A percentile compares a stretch with the other conserved stretches of the same genome.
phyloP scores from a whole-genome alignment of 1,139 yeast genomes.

The Suhomyces bokatorum region DNA sequence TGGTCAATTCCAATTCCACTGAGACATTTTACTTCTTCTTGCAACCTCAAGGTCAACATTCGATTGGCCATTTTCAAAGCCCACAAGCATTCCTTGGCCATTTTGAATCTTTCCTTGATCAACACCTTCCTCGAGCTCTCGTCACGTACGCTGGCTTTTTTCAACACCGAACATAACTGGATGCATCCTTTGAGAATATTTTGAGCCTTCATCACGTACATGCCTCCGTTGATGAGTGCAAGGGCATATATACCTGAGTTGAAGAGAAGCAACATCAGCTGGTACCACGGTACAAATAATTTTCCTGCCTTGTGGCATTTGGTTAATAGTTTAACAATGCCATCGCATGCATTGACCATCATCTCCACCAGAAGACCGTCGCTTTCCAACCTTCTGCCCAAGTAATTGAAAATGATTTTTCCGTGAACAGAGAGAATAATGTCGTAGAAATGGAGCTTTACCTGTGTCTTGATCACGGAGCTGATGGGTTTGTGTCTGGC shows the following conservation, averaged over 20 bases:
- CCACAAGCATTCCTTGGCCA: slow-evolving; percentile 68
- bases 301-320: slow-evolving; percentile 36
- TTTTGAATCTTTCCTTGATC: slow-evolving; percentile 47
- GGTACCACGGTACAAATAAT: slow-evolving; percentile 57
- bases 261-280: slow-evolving; percentile 46
- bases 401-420: slow-evolving; percentile 32
- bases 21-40: slow-evolving; percentile 41
- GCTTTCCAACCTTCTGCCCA: slow-evolving; percentile 35
- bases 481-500: slow-evolving; percentile 4
- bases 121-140: slow-evolving; percentile 27
- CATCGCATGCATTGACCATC: slow-evolving; percentile 39
- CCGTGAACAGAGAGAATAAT: slow-evolving; percentile 41
- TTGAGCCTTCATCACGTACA: slow-evolving; percentile 26
- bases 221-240: slow-evolving; percentile 48
- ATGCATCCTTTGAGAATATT: slow-evolving; percentile 29
- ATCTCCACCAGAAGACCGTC: slow-evolving; percentile 36
- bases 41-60: slow-evolving; percentile 47
- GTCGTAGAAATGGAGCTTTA: slow-evolving; percentile 45
- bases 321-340: slow-evolving; percentile 36
- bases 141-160: slow-evolving; percentile 34
- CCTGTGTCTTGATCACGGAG: slow-evolving; percentile 33
- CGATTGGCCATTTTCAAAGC: slow-evolving; percentile 58
- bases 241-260: slow-evolving; percentile 48
- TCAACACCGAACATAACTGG: slow-evolving; percentile 27
- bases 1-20: slow-evolving; percentile 53